A percentile compares a stretch with the other conserved stretches of the same genome.
These are phyloP conservation scores for Solanum hybrid DNA, from an alignment of 305 asterid species.

Conservation along the genomic window DNA sequence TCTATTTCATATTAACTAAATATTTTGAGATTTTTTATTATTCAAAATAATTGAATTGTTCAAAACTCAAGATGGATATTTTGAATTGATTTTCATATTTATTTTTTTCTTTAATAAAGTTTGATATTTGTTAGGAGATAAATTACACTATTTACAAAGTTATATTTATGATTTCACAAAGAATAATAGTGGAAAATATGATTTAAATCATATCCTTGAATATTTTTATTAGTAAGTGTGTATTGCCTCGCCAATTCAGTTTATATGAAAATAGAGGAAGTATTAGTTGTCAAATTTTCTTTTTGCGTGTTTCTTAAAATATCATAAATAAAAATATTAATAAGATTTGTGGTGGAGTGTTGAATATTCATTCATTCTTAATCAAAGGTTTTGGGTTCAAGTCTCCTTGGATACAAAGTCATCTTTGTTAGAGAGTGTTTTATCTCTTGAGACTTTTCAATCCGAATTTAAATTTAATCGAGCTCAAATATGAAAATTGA, in stretches of 20 bases:
- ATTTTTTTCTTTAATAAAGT: fast-evolving
- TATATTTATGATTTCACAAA: background rate
- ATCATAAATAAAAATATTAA: too few relatives aligned
- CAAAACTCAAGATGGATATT: fast-evolving
- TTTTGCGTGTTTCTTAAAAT: background rate
- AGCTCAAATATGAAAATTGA: too few relatives aligned
- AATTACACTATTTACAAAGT: too few relatives aligned
- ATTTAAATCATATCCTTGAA: too few relatives aligned
- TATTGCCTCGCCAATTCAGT: background rate
- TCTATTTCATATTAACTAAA: too few relatives aligned
- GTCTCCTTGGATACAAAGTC: background rate
- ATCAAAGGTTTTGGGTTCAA: too few relatives aligned
- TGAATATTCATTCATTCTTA: too few relatives aligned
- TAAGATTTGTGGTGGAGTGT: background rate
- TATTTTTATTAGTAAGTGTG: background rate
- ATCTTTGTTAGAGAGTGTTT: background rate
- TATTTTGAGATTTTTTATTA: background rate
- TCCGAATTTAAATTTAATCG: background rate
- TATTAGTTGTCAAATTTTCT: background rate
- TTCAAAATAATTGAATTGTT: background rate
- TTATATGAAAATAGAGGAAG: background rate
- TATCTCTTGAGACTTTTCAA: background rate
- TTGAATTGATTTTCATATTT: background rate
- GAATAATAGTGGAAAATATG: too few relatives aligned
- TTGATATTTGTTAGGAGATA: too few relatives aligned